A percentile compares a stretch with the other conserved stretches of the same genome.
Evolutionary conservation across 106 monocot species (phyloP).

Genomic region (Cymbidium sinense): DNA sequence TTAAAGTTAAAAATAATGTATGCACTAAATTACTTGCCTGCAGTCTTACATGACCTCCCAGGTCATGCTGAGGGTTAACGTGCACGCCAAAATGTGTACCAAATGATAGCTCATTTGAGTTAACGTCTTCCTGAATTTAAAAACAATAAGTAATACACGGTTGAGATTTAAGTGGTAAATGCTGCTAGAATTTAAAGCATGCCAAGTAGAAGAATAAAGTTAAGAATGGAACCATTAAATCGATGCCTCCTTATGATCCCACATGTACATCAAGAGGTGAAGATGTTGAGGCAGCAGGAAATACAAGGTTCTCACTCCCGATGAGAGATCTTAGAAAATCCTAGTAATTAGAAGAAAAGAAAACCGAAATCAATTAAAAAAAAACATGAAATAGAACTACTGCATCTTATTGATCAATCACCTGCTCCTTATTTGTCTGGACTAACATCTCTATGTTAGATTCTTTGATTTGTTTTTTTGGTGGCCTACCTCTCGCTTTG

Average conservation of each 20-base stretch:
- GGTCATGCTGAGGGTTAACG: constrained; percentile 34
- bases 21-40: constrained; percentile 31
- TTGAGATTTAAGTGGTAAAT: too few relatives aligned
- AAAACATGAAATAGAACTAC: background rate
- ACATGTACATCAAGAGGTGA: constrained; percentile 31
- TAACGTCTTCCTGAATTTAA: constrained; percentile 33
- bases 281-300: constrained; percentile 18
- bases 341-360: constrained; percentile 12
- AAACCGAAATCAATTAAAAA: background rate
- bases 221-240: constrained; percentile 31
- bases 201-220: background rate
- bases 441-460: constrained; percentile 16
- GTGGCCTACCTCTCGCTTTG: constrained; percentile 41
- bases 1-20: background rate
- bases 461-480: constrained; percentile 35
- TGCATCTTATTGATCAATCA: constrained; percentile 1
- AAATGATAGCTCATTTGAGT: constrained; percentile 39
- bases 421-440: constrained; percentile 38
- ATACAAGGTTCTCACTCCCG: constrained; percentile 13
- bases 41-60: constrained; percentile 34
- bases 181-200: background rate
- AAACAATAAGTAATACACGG: background rate
- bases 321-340: constrained; percentile 39
- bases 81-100: constrained; percentile 37
- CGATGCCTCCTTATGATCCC: constrained; percentile 32